Base-by-base conservation (phyloP, 140 eudicot species). In the Ambrosia hybrid region DNA sequence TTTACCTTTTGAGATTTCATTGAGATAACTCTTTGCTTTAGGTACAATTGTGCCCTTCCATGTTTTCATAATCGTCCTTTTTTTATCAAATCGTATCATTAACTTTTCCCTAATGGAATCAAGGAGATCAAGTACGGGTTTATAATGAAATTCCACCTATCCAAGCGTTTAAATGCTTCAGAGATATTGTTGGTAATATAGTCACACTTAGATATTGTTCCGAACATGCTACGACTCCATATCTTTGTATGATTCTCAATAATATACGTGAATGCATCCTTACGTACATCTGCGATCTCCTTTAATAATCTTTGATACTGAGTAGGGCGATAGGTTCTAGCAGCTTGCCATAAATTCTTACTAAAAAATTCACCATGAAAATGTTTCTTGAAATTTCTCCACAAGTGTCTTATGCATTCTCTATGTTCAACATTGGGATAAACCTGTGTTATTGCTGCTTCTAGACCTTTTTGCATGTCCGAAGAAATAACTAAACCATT, bases 391-490 rank as follows among this genome's bases (percentile, higher is more conserved):
- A 46, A 46, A 9, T 67, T 67, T n/a, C 12, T 26, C 10, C 48
- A 12, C 10, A 43, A 43, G 16, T 43, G 71, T 10, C 56, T 17
- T 0, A 45, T 26, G 10, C 57, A 66, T 43, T 45, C 55, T 15
- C 38, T 30, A 39, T 45, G 37, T 4, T 45, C 57, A 15, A 1
- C 55, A 65, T 7, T 10, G 3, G 15, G 15, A 65, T 41, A 9
- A 34, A 60, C 43, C 6, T 33, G 45, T 60, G 66, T 21, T 2
- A 60, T 60, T 21, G 43, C 66, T 9, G 33, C 12, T 10, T 60
- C 66, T 33, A 60, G 36, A 11, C 66, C 45, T 60, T 59, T 60
- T 34, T 60, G 66, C 66, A 60, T 60, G 5, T 60, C 66, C 1
- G 66, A 60, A 9, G 45, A 60, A 0, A 60, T 60, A 21, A 60